Evolutionary conservation across 2,329 filamentous ascomycete species (phyloP).

Genomic region (Teratosphaeria gauchensis): DNA sequence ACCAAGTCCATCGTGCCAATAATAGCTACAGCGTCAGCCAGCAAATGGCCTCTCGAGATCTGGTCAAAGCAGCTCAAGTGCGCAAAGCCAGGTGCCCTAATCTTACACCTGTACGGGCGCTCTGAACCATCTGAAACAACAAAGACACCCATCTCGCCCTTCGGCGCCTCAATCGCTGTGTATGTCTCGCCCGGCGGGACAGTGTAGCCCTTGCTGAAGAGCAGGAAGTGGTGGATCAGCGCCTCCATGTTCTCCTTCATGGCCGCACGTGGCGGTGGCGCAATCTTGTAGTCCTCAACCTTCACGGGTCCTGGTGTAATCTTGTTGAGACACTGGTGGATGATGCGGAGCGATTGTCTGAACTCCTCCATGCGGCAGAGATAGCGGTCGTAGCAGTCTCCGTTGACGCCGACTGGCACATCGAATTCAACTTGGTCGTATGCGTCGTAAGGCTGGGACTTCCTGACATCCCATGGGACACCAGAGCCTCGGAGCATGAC

Average conservation of each 20-base stretch:
- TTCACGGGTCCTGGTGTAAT: slow-evolving; percentile 92
- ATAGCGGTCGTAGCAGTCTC: slow-evolving; percentile 98
- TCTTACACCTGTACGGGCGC: slow-evolving; percentile 94
- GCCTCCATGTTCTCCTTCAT: slow-evolving; percentile 99
- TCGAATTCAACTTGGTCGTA: slow-evolving; percentile 98
- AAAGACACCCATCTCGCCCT: slow-evolving; percentile 98
- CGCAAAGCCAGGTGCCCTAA: slow-evolving; percentile 91
- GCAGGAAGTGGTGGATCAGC: slow-evolving; percentile 95
- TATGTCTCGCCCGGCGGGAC: slow-evolving; percentile 98
- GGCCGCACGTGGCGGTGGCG: slow-evolving; percentile 84
- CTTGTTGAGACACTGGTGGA: slow-evolving; percentile 97
- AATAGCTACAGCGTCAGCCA: slow-evolving; percentile 93
- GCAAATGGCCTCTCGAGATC: slow-evolving; percentile 78
- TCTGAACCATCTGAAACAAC: slow-evolving; percentile 93
- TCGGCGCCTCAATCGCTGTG: slow-evolving; percentile 96
- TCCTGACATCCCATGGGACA: slow-evolving; percentile 92
- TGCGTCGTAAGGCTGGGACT: slow-evolving; percentile 93
- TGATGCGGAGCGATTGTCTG: slow-evolving; percentile 93
- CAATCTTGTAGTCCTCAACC: slow-evolving; percentile 98
- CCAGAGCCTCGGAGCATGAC: slow-evolving; percentile 97
- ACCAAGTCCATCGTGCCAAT: slow-evolving; percentile 63
- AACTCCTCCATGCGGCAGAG: slow-evolving; percentile 99
- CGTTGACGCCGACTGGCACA: slow-evolving; percentile 89
- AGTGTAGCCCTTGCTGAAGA: slow-evolving; percentile 97
- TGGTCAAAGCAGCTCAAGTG: slow-evolving; percentile 93